Evolutionary conservation across 805 yeast genomes (phyloP).

Genomic region (Isabelozyma heimii): DNA sequence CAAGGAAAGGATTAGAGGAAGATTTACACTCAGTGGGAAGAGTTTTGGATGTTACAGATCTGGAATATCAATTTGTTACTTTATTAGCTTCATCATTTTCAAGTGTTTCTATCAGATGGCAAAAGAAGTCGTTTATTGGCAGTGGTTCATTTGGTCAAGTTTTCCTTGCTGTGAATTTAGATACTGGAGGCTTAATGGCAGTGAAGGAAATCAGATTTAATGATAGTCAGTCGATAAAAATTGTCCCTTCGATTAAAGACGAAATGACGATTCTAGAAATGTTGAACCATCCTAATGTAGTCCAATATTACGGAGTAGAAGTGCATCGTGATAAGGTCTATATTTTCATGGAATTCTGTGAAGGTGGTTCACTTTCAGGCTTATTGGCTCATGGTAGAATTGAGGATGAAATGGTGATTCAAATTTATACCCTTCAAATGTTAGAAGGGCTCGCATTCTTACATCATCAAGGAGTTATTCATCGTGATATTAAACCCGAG

Average conservation of each 20-base stretch:
- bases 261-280: conserved; percentile 96
- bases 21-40: conserved; percentile 64
- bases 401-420: conserved; percentile 91
- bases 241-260: conserved; percentile 86
- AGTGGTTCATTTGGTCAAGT: conserved; percentile 97
- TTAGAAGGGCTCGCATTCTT: conserved; percentile 92
- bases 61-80: conserved; percentile 82
- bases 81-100: conserved; percentile 86
- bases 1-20: conserved; percentile 43
- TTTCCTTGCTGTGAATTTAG: conserved; percentile 86
- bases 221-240: conserved; percentile 78
- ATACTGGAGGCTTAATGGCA: conserved; percentile 94
- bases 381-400: conserved; percentile 88
- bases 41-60: conserved; percentile 82
- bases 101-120: conserved; percentile 93
- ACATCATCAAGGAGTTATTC: conserved; percentile 94
- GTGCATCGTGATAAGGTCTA: conserved; percentile 94
- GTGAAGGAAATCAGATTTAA: conserved; percentile 93
- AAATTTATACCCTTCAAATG: conserved; percentile 87
- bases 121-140: conserved; percentile 89
- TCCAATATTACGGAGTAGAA: conserved; percentile 95
- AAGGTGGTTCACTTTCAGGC: conserved; percentile 88
- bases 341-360: conserved; percentile 96
- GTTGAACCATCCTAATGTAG: conserved; percentile 94
- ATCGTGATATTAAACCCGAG: conserved; percentile 95